A percentile compares a stretch with the other conserved stretches of the same genome.
phyloP scores from a whole-genome alignment of 179 eudicot genomes.

The Nepenthes alata region DNA sequence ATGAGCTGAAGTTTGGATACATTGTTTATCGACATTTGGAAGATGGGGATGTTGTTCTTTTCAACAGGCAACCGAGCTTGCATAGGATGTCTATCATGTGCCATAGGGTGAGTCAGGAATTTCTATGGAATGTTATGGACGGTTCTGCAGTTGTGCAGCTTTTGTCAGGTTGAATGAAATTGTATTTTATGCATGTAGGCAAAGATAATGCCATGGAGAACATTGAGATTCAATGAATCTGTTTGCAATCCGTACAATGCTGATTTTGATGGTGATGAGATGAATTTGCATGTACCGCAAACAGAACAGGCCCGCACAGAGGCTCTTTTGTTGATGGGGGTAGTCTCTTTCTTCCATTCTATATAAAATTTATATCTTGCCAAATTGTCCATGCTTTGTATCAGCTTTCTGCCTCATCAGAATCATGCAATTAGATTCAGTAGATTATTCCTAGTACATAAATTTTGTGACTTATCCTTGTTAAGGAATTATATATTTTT shows the following conservation, averaged over 20 bases:
- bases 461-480: too few species aligned
- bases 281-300: conserved; percentile 99
- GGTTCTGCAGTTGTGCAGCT: neutral
- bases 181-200: conserved; percentile 40
- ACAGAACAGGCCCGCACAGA: conserved; percentile 96
- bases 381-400: neutral
- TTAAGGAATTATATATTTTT: too few species aligned
- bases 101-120: conserved; percentile 53
- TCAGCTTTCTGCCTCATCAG: too few species aligned
- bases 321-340: conserved; percentile 96
- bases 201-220: conserved; percentile 98
- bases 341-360: conserved; percentile 13
- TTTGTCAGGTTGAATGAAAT: conserved; percentile 3
- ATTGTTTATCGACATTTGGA: conserved; percentile 83
- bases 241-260: conserved; percentile 99
- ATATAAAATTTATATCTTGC: neutral
- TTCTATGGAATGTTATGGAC: neutral
- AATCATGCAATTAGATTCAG: too few species aligned
- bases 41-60: conserved; percentile 92
- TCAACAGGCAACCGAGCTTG: conserved; percentile 96
- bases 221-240: conserved; percentile 94
- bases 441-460: too few species aligned
- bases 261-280: conserved; percentile 99
- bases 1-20: conserved; percentile 70
- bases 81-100: conserved; percentile 99